Percentiles rank a stretch among this genome's conserved stretches.
Conservation (phyloP, 2,329 filamentous ascomycete genomes). For the Paraconiothyrium sp. region DNA sequence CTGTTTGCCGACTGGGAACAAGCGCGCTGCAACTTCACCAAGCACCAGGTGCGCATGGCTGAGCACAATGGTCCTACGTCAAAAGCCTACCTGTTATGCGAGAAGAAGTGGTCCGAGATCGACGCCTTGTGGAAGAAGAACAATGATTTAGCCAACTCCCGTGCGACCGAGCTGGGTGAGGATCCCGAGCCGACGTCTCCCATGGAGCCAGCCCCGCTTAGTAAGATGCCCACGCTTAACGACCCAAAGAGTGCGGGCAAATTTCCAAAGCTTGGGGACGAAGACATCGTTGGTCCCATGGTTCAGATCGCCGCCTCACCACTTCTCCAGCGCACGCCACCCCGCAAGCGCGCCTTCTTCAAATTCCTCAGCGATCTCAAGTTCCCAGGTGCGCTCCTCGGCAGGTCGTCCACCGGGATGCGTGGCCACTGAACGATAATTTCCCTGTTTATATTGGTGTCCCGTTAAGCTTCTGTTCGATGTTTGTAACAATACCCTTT, state of each 20-base stretch:
- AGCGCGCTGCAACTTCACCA: constrained; percentile 86
- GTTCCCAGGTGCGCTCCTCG: constrained; percentile 46
- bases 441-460: constrained; percentile 43
- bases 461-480: constrained; percentile 38
- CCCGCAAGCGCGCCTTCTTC: constrained; percentile 50
- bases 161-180: constrained; percentile 47
- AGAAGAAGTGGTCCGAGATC: constrained; percentile 87
- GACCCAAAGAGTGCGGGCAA: constrained; percentile 76
- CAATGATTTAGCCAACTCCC: constrained; percentile 70
- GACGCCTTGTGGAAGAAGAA: constrained; percentile 77
- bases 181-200: constrained; percentile 50
- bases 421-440: constrained; percentile 34
- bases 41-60: constrained; percentile 85
- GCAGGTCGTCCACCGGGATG: constrained; percentile 39
- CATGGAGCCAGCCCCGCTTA: constrained; percentile 64
- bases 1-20: constrained; percentile 83
- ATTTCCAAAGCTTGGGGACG: constrained; percentile 86
- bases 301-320: constrained; percentile 57
- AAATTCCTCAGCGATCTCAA: constrained; percentile 51
- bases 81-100: constrained; percentile 84
- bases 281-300: constrained; percentile 96
- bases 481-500: constrained; percentile 45
- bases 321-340: constrained; percentile 51
- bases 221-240: constrained; percentile 73
- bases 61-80: constrained; percentile 93